These are phyloP conservation scores for Nissolia schottii DNA, from an alignment of 306 rosid genomes.

Conservation along the genomic window DNA sequence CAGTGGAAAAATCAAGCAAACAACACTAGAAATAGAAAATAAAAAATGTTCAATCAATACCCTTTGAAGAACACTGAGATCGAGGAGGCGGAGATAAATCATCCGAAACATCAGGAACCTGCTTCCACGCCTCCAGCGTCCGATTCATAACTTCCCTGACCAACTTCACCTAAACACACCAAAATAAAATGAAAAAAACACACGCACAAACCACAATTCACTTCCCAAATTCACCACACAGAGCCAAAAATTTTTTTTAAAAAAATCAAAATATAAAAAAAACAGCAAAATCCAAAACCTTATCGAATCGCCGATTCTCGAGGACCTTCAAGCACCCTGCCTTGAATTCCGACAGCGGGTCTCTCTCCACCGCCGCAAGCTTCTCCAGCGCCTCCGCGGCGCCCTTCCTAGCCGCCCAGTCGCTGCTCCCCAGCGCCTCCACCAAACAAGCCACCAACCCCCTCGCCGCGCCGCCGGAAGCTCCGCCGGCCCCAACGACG, in stretches of 20 bases:
- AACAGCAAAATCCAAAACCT: conserved; percentile 18
- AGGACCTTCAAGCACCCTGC: conserved; percentile 45
- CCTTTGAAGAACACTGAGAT: conserved; percentile 57
- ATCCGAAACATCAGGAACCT: conserved; percentile 65
- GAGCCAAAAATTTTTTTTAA: too few relatives aligned
- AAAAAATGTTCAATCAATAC: conserved; percentile 32
- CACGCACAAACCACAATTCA: neutral
- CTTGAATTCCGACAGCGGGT: conserved; percentile 50
- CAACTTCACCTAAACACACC: conserved; percentile 49
- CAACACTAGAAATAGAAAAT: neutral
- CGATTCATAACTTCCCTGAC: conserved; percentile 72
- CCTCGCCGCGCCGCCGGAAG: conserved; percentile 42
- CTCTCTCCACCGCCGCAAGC: conserved; percentile 57
- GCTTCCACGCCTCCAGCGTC: conserved; percentile 72
- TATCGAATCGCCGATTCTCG: conserved; percentile 70
- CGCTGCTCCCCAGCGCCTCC: conserved; percentile 46
- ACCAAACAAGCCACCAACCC: conserved; percentile 53
- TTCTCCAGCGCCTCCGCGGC: conserved; percentile 62
- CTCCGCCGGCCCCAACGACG: conserved; percentile 56
- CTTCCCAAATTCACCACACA: neutral
- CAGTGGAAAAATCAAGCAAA: neutral
- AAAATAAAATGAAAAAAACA: neutral
- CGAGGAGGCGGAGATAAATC: conserved; percentile 57
- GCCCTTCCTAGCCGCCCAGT: conserved; percentile 79
- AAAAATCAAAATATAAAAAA: too few relatives aligned